Evolutionary conservation across 768 basidiomycete genomes (phyloP).

Genomic region (Pleurotus salmoneostramineus): DNA sequence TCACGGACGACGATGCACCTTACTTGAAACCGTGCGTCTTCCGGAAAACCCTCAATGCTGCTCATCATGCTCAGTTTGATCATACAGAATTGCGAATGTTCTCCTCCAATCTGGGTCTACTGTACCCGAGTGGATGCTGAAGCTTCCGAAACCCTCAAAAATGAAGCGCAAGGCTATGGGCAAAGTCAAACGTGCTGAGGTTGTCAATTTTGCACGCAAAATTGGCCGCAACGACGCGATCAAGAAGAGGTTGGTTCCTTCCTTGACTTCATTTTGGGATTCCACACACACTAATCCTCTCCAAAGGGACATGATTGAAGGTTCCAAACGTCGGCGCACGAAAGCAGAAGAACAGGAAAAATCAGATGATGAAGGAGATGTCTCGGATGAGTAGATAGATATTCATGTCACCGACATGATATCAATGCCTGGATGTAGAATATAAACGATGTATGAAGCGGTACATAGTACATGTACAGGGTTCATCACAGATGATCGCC

Average conservation of each 20-base stretch:
- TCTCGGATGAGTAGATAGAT: not conserved
- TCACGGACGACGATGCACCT: slow-evolving; percentile 90
- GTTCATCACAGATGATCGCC: no score
- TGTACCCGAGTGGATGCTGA: slow-evolving; percentile 94
- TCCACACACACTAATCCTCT: not conserved
- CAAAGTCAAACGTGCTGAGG: slow-evolving; percentile 75
- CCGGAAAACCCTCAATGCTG: not conserved
- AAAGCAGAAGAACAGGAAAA: slow-evolving; percentile 16
- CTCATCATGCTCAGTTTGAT: slow-evolving; percentile 5
- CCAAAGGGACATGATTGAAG: slow-evolving; percentile 73
- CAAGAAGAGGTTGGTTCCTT: slow-evolving; percentile 55
- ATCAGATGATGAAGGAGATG: not conserved
- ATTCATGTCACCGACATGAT: no score
- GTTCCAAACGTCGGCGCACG: slow-evolving; percentile 62
- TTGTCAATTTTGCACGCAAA: slow-evolving; percentile 64
- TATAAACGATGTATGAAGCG: no score
- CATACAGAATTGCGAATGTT: slow-evolving; percentile 86
- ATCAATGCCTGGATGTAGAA: no score
- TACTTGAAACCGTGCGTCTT: slow-evolving; percentile 77
- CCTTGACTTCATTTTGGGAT: slow-evolving; percentile 3
- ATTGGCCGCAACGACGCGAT: slow-evolving; percentile 69
- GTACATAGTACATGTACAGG: no score
- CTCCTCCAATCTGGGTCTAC: slow-evolving; percentile 86
- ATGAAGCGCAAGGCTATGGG: slow-evolving; percentile 84
- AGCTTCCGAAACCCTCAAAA: slow-evolving; percentile 90